A percentile compares a stretch with the other conserved stretches of the same genome.
These are phyloP conservation scores for Saksenaea oblongispora DNA, from an alignment of 371 early-diverging fungal species.

Conservation along the genomic window DNA sequence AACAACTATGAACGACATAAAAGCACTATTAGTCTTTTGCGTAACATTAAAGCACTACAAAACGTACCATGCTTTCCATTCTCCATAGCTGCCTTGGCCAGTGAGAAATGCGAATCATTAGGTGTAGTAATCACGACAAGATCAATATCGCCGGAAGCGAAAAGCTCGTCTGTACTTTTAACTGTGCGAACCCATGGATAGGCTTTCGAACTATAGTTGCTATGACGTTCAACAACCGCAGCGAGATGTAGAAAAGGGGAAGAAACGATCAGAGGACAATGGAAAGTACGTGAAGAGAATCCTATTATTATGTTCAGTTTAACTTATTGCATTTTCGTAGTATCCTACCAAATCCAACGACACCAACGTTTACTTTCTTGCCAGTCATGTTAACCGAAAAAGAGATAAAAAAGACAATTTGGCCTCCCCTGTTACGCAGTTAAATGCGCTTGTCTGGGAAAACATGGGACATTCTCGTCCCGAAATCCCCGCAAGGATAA, in stretches of 20 bases:
- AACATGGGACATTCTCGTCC: neutral
- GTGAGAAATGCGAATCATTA: conserved; percentile 65
- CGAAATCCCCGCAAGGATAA: neutral
- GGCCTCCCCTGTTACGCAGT: neutral
- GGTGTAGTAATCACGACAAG: conserved; percentile 78
- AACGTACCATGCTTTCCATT: conserved; percentile 64
- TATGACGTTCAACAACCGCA: conserved; percentile 63
- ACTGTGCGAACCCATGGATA: conserved; percentile 60
- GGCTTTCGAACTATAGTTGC: conserved; percentile 34
- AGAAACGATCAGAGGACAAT: conserved; percentile 66
- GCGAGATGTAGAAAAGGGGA: conserved; percentile 55
- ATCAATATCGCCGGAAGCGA: conserved; percentile 55
- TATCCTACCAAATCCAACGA: conserved; percentile 70
- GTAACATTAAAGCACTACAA: neutral
- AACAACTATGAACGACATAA: conserved; percentile 36
- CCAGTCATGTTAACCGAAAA: neutral
- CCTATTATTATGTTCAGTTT: conserved; percentile 13
- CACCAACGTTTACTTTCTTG: conserved; percentile 63
- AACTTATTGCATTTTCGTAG: neutral
- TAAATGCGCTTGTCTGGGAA: neutral
- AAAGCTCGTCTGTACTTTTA: conserved; percentile 57
- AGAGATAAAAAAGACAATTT: neutral
- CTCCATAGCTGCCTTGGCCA: conserved; percentile 62
- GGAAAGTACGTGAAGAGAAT: conserved; percentile 58
- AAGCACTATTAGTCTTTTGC: neutral